These are phyloP conservation scores for Penicillium lividum DNA, from an alignment of 495 filamentous ascomycete species.

Conservation along the genomic window DNA sequence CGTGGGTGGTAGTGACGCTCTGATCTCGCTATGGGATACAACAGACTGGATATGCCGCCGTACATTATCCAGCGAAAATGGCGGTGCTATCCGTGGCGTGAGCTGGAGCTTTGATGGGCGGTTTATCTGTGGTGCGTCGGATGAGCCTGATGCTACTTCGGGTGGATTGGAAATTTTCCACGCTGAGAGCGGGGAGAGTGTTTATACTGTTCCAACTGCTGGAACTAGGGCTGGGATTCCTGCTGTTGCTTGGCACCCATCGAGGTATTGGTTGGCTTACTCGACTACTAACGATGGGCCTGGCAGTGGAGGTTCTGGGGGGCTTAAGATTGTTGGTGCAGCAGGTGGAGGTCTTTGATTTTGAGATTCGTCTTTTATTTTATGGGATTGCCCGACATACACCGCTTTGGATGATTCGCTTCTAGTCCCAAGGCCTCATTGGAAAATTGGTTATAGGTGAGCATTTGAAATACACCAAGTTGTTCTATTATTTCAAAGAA, in stretches of 20 bases:
- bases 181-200: conserved; percentile 82
- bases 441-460: no score
- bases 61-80: conserved; percentile 69
- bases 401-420: neutral
- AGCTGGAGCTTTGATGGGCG: conserved; percentile 92
- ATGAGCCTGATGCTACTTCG: conserved; percentile 58
- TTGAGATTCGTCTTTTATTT: neutral
- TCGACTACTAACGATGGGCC: conserved; percentile 76
- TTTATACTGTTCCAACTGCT: conserved; percentile 74
- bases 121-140: conserved; percentile 81
- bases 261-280: conserved; percentile 85
- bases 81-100: conserved; percentile 78
- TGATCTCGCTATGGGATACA: conserved; percentile 91
- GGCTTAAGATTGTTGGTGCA: conserved; percentile 79
- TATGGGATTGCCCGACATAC: neutral
- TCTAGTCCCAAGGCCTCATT: no score
- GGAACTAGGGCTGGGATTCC: conserved; percentile 52
- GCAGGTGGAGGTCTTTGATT: conserved; percentile 40
- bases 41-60: conserved; percentile 86
- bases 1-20: conserved; percentile 83
- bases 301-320: conserved; percentile 67
- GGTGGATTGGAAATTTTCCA: conserved; percentile 73
- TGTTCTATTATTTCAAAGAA: neutral
- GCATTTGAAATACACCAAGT: no score
- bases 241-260: conserved; percentile 87